Conservation (phyloP, 345 rosid species). For the Turritis glabra region DNA sequence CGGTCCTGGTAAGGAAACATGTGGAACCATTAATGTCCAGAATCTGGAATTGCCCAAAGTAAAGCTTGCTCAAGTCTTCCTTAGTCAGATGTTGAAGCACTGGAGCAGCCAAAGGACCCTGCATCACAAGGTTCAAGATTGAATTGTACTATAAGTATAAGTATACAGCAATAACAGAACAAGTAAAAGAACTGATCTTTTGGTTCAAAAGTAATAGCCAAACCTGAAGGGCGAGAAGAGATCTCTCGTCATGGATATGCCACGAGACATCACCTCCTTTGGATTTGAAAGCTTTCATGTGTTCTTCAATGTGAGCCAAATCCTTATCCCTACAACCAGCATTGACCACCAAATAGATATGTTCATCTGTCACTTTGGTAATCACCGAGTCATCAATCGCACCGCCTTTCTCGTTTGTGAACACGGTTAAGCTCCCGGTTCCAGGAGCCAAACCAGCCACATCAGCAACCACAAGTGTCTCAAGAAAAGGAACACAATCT, state of each 20-base stretch:
- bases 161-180: conserved; percentile 6
- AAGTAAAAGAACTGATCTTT: conserved; percentile 9
- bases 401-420: conserved; percentile 95
- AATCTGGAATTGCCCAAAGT: conserved; percentile 86
- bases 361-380: conserved; percentile 80
- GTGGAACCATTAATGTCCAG: conserved; percentile 74
- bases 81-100: conserved; percentile 88
- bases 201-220: not conserved
- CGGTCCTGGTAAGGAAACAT: conserved; percentile 95
- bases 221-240: conserved; percentile 98
- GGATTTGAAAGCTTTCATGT: conserved; percentile 87
- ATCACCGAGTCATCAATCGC: conserved; percentile 96
- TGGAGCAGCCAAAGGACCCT: conserved; percentile 97
- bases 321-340: conserved; percentile 99
- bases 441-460: conserved; percentile 85
- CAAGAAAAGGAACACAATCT: conserved; percentile 83
- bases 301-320: conserved; percentile 94
- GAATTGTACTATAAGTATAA: not conserved
- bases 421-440: conserved; percentile 86
- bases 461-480: conserved; percentile 94
- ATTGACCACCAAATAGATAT: conserved; percentile 90
- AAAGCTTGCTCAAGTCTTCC: conserved; percentile 86
- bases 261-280: conserved; percentile 96
- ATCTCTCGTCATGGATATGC: conserved; percentile 98
- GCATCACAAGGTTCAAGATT: conserved; percentile 14